Base-by-base conservation (phyloP, 148 eudicot species). In the Diospyros lotus region DNA sequence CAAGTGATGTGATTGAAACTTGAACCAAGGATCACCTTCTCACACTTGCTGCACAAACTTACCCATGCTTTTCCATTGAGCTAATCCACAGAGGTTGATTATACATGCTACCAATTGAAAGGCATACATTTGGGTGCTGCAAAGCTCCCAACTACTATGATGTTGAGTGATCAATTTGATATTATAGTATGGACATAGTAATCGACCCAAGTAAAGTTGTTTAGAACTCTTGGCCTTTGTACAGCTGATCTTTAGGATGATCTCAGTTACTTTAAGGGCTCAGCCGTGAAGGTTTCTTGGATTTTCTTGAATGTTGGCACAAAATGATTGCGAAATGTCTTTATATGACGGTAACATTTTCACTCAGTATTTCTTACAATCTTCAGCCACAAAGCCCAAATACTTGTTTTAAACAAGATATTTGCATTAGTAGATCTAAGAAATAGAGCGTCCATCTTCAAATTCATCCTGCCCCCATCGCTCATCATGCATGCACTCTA, bases 401-500 rank as follows among this genome's bases (percentile, higher is more conserved):
- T 10, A 1, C 40, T 42, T 39, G 39, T 50, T 59, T 60, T 18
- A 51, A 74, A 76, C 39, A 60, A 69, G 68, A 48, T 59, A 51
- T 28, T 4, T 69, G 28, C 14, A 58, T 1, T 50, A 12, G 17
- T 60, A 44, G 56, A 59, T 15, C 39, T 38, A 59, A 50, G 39
- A 39, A 41, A 42, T 51, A 6, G 69, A 63, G 56, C 60, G 53
- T 14, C 60, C 50, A 64, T 63, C 28, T 48, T 76, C 52, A 72
- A 28, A 64, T 71, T 65, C 71, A 77, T 45, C 64, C 68, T 66
- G 48, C 62, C 40, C 68, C 48, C 18, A 39, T 2, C 5, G 75
- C 46, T 71, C 71, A 65, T 58, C 51, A 39, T 68, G 38, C 41
- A 50, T 61, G 51, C 67, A 42, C 64, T 68, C 77, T 28, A 70